These are phyloP conservation scores for Cyclotella sp. DNA, from an alignment of 108 stramenopile genomes.

Conservation along the genomic window DNA sequence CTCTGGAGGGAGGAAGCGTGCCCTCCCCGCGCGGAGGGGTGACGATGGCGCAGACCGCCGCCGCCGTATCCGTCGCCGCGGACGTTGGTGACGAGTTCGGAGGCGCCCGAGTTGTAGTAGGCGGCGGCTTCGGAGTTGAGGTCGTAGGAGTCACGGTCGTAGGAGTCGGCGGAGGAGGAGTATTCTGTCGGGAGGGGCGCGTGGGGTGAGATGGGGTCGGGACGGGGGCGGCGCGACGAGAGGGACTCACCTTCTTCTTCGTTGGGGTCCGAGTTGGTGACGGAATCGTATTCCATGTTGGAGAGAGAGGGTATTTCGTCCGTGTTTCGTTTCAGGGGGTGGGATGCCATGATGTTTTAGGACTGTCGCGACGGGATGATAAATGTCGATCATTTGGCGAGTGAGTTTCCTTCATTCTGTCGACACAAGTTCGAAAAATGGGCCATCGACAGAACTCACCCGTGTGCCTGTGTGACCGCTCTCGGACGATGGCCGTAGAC, in stretches of 20 bases:
- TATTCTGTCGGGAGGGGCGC: neutral
- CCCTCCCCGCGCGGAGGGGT: no score
- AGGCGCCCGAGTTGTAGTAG: slow-evolving; percentile 47
- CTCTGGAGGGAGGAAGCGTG: slow-evolving; percentile 59
- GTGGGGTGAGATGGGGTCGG: neutral
- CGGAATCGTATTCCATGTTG: slow-evolving; percentile 14
- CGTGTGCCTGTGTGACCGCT: no score
- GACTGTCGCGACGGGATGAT: neutral
- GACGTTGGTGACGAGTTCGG: slow-evolving; percentile 46
- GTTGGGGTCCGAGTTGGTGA: slow-evolving; percentile 18
- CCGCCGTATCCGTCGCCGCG: slow-evolving; percentile 69
- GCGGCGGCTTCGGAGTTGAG: slow-evolving; percentile 45
- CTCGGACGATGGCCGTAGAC: no score
- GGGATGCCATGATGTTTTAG: slow-evolving; percentile 8
- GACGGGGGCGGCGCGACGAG: neutral
- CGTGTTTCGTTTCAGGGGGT: slow-evolving; percentile 11
- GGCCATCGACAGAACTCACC: no score
- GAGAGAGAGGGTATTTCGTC: neutral
- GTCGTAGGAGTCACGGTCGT: slow-evolving; percentile 13
- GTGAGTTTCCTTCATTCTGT: no score
- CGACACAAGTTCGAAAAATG: no score
- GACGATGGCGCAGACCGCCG: no score
- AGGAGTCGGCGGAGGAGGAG: slow-evolving; percentile 5
- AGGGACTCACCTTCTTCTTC: slow-evolving; percentile 13
- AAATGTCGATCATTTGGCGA: no score